Base-by-base conservation (phyloP, 2,329 filamentous ascomycete species). In the Tolypocladium ovalisporum region DNA sequence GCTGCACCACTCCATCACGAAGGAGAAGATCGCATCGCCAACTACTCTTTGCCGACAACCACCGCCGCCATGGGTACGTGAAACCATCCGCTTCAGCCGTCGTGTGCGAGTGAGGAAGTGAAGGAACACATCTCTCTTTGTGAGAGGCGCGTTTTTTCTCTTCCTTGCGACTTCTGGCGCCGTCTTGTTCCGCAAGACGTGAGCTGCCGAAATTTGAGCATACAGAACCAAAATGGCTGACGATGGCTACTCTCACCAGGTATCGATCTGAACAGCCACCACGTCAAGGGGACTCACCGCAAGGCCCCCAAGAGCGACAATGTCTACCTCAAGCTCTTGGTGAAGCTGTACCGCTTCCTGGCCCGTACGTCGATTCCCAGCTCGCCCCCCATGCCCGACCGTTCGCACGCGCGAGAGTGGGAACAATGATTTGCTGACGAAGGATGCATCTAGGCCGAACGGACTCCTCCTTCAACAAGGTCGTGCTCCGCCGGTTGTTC, bases 281-380 rank as follows among this genome's bases (percentile, higher is more conserved):
- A 88, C 76, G 81, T 85, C 72, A 82, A 82, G 73, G 77, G 73
- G 74, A 86, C 83, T 66, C 91, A 96, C 84, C 90, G 91, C 78
- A 90, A 89, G 85, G 90, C 90, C 68, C 90, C 92, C 73, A 97
- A 97, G 89, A 96, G 89, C 82, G 89, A 96, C 82, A 96, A 97
- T 84, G 90, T 93, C 73, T 96, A 97, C 80, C 83, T 96, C 70
- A 93, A 93, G 85, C 86, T 97, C 75, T 83, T 97, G 76, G 92
- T 97, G 79, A 97, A 97, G 88, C 88, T 96, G 57, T 96, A 96
- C 84, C 89, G 90, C 83, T 96, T 96, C 85, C 81, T 96, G 76
- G 87, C 90, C 73, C 90, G 91, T 95, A 90, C 79, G 87, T 86
- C 62, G 29, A 47, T 13, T n/a, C 54, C 37, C 27, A 35, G 1